Evolutionary conservation across 108 stramenopile species (phyloP).

Genomic region (Pelagomonas calceolata): DNA sequence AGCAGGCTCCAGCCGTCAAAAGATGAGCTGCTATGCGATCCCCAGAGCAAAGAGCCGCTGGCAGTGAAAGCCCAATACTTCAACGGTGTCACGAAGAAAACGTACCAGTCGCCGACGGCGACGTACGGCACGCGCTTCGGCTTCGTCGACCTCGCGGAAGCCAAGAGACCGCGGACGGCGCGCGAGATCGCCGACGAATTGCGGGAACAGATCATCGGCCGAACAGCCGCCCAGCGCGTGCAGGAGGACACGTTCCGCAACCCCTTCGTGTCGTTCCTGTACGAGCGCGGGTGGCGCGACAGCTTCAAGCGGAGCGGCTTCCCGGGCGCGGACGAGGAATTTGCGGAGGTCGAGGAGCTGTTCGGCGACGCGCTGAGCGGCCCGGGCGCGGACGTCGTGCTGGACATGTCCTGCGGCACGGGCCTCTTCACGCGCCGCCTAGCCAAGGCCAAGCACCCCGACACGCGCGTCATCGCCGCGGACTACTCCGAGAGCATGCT

Average conservation of each 20-base stretch:
- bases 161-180: neutral
- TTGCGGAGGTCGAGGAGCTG: conserved; percentile 61
- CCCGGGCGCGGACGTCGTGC: conserved; percentile 41
- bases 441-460: conserved; percentile 37
- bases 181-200: neutral
- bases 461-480: conserved; percentile 70
- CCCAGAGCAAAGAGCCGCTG: neutral
- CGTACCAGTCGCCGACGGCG: neutral
- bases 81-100: neutral
- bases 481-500: conserved; percentile 87
- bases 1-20: neutral
- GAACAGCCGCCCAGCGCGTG: neutral
- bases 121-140: neutral
- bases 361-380: conserved; percentile 23
- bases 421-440: conserved; percentile 79
- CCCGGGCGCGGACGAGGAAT: conserved; percentile 76
- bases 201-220: neutral
- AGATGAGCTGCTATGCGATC: neutral
- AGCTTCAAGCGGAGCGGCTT: conserved; percentile 76
- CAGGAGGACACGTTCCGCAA: conserved; percentile 63
- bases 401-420: conserved; percentile 89
- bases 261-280: conserved; percentile 72
- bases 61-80: neutral
- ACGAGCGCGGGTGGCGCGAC: conserved; percentile 88
- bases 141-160: neutral